Conservation (phyloP, 805 yeast species). For the Wickerhamiella musiphila region DNA sequence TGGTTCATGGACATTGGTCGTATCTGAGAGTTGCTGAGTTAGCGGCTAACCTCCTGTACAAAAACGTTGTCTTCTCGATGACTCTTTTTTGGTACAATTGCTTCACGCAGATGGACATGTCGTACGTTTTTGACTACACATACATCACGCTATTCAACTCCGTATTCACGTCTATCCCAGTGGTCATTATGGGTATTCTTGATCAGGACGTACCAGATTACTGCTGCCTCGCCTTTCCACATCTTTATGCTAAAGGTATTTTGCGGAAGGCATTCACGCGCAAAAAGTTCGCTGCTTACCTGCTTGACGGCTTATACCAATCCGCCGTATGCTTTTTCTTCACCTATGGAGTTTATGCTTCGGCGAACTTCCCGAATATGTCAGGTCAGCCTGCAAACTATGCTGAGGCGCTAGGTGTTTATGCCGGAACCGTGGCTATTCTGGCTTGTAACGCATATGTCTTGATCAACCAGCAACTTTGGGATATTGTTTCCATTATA, state of each 20-base stretch:
- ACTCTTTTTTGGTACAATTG: constrained; percentile 66
- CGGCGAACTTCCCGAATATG: constrained; percentile 26
- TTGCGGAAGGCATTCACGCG: constrained; percentile 46
- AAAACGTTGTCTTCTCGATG: constrained; percentile 56
- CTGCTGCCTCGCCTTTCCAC: constrained; percentile 51
- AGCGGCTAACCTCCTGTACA: constrained; percentile 66
- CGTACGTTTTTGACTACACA: constrained; percentile 63
- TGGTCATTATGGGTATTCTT: constrained; percentile 49
- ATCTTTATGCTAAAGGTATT: constrained; percentile 52
- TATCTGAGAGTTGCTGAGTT: constrained; percentile 57
- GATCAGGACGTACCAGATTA: constrained; percentile 62
- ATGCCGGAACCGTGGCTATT: constrained; percentile 43
- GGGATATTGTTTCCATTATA: constrained; percentile 56
- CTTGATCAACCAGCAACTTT: constrained; percentile 47
- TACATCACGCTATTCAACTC: constrained; percentile 62
- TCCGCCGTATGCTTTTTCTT: constrained; percentile 52
- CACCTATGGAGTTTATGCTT: constrained; percentile 39
- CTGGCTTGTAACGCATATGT: constrained; percentile 50
- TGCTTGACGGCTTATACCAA: constrained; percentile 57
- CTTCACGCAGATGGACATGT: constrained; percentile 52
- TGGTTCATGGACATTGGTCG: constrained; percentile 78
- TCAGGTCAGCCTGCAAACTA: constrained; percentile 44
- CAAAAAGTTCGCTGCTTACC: constrained; percentile 39
- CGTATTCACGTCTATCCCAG: constrained; percentile 68
- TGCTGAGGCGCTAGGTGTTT: constrained; percentile 54